A percentile compares a stretch with the other conserved stretches of the same genome.
Conservation (phyloP, 306 rosid genomes). For the Medicago arabica region DNA sequence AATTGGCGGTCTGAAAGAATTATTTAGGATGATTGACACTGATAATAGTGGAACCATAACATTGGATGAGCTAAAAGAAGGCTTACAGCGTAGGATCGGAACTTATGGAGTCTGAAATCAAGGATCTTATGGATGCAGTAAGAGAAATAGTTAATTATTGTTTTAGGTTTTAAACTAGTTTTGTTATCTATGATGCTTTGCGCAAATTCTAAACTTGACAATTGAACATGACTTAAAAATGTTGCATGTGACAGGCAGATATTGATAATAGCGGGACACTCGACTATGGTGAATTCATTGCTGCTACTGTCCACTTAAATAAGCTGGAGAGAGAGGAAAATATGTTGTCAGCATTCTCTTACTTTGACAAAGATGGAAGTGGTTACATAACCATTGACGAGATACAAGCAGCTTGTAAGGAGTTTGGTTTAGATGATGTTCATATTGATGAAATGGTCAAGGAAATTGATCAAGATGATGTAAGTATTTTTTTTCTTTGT, state of each 20-base stretch:
- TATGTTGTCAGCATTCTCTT: constrained; percentile 59
- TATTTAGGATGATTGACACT: constrained; percentile 59
- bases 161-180: constrained; percentile 7
- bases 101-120: constrained; percentile 64
- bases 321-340: constrained; percentile 70
- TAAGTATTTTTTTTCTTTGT: constrained; percentile 33
- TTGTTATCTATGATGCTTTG: constrained; percentile 20
- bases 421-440: constrained; percentile 59
- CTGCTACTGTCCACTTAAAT: constrained; percentile 68
- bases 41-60: constrained; percentile 69
- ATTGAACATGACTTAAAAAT: constrained; percentile 7
- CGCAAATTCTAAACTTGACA: constrained; percentile 10
- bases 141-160: constrained; percentile 25
- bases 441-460: constrained; percentile 63
- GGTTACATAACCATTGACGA: constrained; percentile 68
- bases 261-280: constrained; percentile 63
- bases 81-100: constrained; percentile 62
- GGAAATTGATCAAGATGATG: constrained; percentile 66
- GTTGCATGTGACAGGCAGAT: constrained; percentile 54
- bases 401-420: constrained; percentile 66
- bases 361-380: constrained; percentile 66
- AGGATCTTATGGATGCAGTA: constrained; percentile 70
- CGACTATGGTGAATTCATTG: constrained; percentile 64
- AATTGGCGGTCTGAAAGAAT: constrained; percentile 68
- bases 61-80: constrained; percentile 65